Evolutionary conservation across 768 basidiomycete genomes (phyloP), one percentile per base, ranked within the genome.

Genomic region (Kwoniella botswanensis): DNA sequence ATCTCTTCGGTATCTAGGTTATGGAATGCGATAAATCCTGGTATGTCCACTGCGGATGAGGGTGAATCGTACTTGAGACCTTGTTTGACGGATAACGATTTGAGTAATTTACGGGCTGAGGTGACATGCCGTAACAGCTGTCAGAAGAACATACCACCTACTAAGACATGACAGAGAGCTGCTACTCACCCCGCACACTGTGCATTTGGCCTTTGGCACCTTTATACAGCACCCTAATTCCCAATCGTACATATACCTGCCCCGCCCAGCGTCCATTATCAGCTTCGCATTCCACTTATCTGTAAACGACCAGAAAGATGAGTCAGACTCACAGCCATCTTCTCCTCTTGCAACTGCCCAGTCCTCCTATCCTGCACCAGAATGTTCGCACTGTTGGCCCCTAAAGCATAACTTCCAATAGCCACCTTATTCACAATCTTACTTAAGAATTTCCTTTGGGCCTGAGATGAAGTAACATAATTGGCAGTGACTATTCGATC

Each of bases 301-400:
- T 1, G 7, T 35, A 35, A 35, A 35, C 7, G 35, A 35, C 0
- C 4, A 35, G 29, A 1, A 56, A 41, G 54, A 29, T 42, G 2
- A 9, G 6, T 35, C 35, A 35, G 15, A 70, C 73, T 66, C 59
- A 78, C 76, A 2, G 80, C 81, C 94, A 98, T 99, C 86, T 98
- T 98, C 85, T 98, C 96, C 84, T 99, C 96, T 80, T 94, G 92
- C 68, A 98, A 82, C 82, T 93, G 92, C 0, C 96, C 96, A 0
- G 93, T 94, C 82, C 89, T 84, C 15, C 96, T 88, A 81, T 98
- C 94, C 85, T 98, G 96, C 0, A 99, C 95, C 69, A 98, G 93
- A 74, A 99, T 97, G 80, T 99, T 99, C 26, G 94, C 96, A 63
- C 93, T 95, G 79, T 99, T 97, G 75, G 96, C 96, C 0, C 96